Conservation (phyloP, 1,139 yeast species). For the Nakaseomyces uthaithaninus region DNA sequence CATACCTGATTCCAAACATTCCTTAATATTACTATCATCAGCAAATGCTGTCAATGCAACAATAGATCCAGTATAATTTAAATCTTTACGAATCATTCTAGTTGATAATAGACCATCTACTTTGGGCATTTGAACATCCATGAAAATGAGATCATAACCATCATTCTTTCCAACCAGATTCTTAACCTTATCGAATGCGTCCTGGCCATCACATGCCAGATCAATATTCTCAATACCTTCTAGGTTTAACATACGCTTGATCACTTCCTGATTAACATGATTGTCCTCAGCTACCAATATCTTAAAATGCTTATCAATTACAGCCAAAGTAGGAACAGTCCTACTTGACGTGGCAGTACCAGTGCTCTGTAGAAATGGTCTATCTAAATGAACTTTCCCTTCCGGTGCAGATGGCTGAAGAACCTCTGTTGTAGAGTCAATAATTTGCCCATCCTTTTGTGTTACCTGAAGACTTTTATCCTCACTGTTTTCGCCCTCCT, state of each 20-base stretch:
- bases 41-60: constrained; percentile 94
- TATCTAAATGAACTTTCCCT: constrained; percentile 25
- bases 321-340: constrained; percentile 14
- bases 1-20: constrained; percentile 78
- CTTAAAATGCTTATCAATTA: constrained; percentile 28
- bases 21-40: constrained; percentile 73
- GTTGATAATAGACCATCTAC: constrained; percentile 85
- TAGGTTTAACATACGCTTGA: constrained; percentile 69
- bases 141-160: constrained; percentile 67
- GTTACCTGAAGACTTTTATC: not conserved
- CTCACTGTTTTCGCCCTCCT: not conserved
- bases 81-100: constrained; percentile 54
- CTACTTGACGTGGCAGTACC: constrained; percentile 35
- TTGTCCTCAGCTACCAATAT: constrained; percentile 95
- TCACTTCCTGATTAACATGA: constrained; percentile 82
- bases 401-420: constrained; percentile 14
- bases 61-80: constrained; percentile 64
- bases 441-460: constrained; percentile 22
- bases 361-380: constrained; percentile 34
- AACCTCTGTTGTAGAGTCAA: not conserved
- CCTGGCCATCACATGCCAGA: constrained; percentile 84
- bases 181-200: constrained; percentile 61
- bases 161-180: constrained; percentile 36
- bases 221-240: constrained; percentile 69
- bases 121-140: constrained; percentile 97